Conservation (phyloP, 495 filamentous ascomycete genomes). For the Cercophora sp. region DNA sequence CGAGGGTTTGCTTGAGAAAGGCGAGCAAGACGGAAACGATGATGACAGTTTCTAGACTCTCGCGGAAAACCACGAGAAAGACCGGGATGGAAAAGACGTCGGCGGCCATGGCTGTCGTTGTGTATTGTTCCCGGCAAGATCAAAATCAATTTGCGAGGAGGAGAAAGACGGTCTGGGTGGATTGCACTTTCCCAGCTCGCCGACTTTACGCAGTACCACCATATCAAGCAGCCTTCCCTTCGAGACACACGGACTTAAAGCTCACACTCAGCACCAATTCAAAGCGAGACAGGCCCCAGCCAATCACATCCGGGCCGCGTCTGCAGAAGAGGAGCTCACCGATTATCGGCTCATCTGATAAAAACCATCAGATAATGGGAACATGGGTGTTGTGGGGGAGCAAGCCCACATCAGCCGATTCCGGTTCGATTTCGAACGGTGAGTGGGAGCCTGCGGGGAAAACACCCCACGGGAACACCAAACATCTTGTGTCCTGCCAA, state of each 20-base stretch:
- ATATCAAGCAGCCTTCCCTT: too few species aligned
- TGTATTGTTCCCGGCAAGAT: background rate
- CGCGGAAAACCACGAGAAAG: slow-evolving; percentile 85
- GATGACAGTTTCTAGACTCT: slow-evolving; percentile 74
- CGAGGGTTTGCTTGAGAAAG: slow-evolving; percentile 74
- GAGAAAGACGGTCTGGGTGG: background rate
- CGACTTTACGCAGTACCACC: too few species aligned
- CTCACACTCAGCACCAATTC: too few species aligned
- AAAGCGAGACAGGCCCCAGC: background rate
- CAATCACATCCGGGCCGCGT: too few species aligned
- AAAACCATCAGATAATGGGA: slow-evolving; percentile 18
- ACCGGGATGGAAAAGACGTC: slow-evolving; percentile 66
- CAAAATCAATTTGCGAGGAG: background rate
- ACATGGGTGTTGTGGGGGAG: background rate
- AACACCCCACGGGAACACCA: too few species aligned
- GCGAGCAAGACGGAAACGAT: slow-evolving; percentile 79
- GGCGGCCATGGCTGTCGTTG: slow-evolving; percentile 39
- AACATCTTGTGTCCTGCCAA: too few species aligned
- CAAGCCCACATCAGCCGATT: background rate
- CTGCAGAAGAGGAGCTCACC: background rate
- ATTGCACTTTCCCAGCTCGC: too few species aligned
- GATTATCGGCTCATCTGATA: slow-evolving; percentile 20
- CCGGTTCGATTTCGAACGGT: background rate
- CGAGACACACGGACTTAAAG: too few species aligned
- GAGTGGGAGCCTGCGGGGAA: background rate